Base-by-base conservation (phyloP, 2,329 filamentous ascomycete species). In the Cladosporium colombiae region DNA sequence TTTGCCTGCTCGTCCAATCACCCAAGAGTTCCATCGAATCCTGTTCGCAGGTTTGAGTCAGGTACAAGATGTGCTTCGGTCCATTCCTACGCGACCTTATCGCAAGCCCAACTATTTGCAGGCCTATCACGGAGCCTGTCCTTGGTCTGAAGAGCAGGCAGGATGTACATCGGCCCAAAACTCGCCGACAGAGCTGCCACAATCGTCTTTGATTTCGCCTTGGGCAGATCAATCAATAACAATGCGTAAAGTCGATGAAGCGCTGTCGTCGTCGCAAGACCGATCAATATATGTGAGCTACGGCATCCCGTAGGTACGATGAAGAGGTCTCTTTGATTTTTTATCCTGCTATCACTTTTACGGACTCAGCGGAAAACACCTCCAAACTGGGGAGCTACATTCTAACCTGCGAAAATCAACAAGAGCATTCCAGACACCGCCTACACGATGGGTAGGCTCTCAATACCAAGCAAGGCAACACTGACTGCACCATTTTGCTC, bases 401-500 rank as follows among this genome's bases (percentile, higher is more conserved):
- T 46, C 40, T 13, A 46, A 21, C 5, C 3, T 21, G 10, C 40
- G n/a, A 8, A 46, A 11, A 3, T 11, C 4, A 11, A 5, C 3
- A 46, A 46, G n/a, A 46, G 40, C 40, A 46, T 21, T 46, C 13
- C 18, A 46, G 16, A 40, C 16, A 40, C 14, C 4, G 10, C n/a
- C 11, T 18, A 6, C 16, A 59, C 2, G n/a, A 66, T 66, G 65
- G 65, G 52, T 31, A 66, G 35, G 52, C 25, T 56, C 29, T 53
- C 60, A n/a, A 11, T 64, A 1, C 65, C 60, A n/a, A 64, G 44
- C 25, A 66, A 66, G 29, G 31, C 55, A 11, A 33, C 46, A 2
- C 2, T 63, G 23, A 27, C 56, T 29, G 61, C 65, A n/a, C 65
- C 65, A 25, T 67, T 67, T 33, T 62, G 49, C 13, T 67, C 61